A percentile compares a stretch with the other conserved stretches of the same genome.
phyloP scores from a whole-genome alignment of 2,329 filamentous ascomycete species.

The Beauveria rudraprayagi region DNA sequence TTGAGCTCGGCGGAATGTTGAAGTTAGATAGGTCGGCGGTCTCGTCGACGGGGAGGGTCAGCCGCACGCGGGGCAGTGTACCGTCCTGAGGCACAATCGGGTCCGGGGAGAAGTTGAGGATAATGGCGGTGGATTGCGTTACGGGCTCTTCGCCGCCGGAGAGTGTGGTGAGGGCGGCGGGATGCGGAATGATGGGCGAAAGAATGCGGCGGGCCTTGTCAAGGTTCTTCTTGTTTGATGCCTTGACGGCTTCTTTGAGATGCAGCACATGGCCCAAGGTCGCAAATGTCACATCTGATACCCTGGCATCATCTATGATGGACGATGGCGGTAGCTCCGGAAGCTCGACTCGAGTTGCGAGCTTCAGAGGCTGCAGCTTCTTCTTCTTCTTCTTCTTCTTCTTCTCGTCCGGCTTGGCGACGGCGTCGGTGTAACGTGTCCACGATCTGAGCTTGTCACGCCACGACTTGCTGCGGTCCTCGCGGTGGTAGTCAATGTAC shows the following conservation, averaged over 20 bases:
- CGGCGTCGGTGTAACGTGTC: conserved; percentile 21
- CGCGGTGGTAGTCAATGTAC: conserved; percentile 22
- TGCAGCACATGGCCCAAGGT: conserved; percentile 47
- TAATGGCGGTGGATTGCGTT: conserved; percentile 25
- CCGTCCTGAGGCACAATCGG: conserved; percentile 3
- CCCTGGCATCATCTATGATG: background rate
- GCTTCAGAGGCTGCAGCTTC: background rate
- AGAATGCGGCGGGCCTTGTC: conserved; percentile 28
- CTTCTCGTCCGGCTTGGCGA: conserved; percentile 6
- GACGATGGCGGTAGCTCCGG: background rate
- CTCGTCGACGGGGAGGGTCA: conserved; percentile 24
- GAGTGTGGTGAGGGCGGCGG: conserved; percentile 33
- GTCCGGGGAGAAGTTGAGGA: conserved; percentile 39
- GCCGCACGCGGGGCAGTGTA: conserved; percentile 19
- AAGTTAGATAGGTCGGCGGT: conserved; percentile 22
- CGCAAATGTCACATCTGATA: conserved; percentile 16
- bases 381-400: background rate
- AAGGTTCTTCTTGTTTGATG: background rate
- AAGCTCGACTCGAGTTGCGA: background rate
- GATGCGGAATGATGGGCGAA: conserved; percentile 38
- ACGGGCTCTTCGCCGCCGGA: conserved; percentile 21
- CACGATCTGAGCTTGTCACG: conserved; percentile 25
- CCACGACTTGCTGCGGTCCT: conserved; percentile 27
- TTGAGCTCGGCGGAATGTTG: conserved; percentile 21
- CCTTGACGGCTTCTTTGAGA: conserved; percentile 13